Evolutionary conservation across 257 asterid species (phyloP), one percentile per base, ranked within the genome.

Genomic region (Ballota nigra): DNA sequence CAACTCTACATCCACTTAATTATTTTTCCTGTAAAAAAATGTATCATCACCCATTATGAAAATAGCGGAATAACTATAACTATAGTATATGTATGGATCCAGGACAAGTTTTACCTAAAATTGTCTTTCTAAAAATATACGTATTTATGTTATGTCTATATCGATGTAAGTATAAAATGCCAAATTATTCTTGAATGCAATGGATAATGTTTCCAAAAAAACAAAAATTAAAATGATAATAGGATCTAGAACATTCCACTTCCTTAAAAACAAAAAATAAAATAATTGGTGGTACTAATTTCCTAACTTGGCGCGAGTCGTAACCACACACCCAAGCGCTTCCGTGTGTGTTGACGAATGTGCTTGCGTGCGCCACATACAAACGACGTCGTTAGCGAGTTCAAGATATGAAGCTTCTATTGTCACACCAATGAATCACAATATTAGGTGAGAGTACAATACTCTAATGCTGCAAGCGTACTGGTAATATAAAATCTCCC

Each of bases 281-380:
- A 56, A 7, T 38, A 38, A 18, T 26, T 36, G 11, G 74, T 65
- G 74, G 77, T 45, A 8, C 40, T 28, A 29, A 11, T 59, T 58
- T 75, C 72, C 71, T 33, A 59, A 60, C 75, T 12, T 66, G 80
- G 83, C 80, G 53, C 55, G 56, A 23, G 78, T 60, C 80, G 75
- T 40, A 68, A 71, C 83, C 83, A 33, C 23, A 66, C 43, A 59
- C 26, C 19, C 3, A 70, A 15, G 24, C 55, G 22, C 40, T 29
- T n/a, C 49, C 49, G 31, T 34, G 19, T 26, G 12, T 56, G 60
- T 65, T 38, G 75, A 69, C 79, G 77, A 64, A 26, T 58, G 83
- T 40, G 68, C 75, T 68, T 78, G 82, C 79, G 61, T 78, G 82
- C 79, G 66, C 60, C 73, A 57, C 51, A 41, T 6, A 18, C 10